Conservation (phyloP, 768 basidiomycete genomes). For the Auricularia cornea region DNA sequence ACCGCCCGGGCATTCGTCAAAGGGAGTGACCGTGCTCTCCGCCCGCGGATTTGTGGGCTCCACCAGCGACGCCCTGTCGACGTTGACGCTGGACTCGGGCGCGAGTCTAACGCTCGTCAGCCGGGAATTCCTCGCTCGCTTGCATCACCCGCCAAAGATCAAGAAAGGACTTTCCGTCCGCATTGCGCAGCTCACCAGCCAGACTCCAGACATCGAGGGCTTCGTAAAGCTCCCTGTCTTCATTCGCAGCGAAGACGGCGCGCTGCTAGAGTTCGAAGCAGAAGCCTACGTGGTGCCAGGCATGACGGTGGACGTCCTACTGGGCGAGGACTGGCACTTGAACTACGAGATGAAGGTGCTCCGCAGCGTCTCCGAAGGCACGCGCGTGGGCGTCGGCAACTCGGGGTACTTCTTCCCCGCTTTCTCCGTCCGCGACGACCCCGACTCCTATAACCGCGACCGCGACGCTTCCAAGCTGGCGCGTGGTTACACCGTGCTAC, state of each 20-base stretch:
- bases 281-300: constrained; percentile 13
- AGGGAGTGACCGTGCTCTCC: not conserved
- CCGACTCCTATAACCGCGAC: not conserved
- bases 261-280: not conserved
- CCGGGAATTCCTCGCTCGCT: not conserved
- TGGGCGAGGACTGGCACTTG: constrained; percentile 24
- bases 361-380: not conserved
- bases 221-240: not conserved
- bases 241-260: not conserved
- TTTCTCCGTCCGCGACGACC: not conserved
- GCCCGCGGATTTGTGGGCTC: not conserved
- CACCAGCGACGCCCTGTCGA: not conserved
- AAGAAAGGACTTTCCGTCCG: not conserved
- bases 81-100: not conserved
- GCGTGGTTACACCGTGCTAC: not conserved
- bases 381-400: not conserved
- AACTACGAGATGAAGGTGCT: constrained; percentile 13
- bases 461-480: not conserved
- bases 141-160: not conserved
- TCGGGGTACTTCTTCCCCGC: not conserved
- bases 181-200: not conserved
- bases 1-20: not conserved
- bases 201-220: not conserved
- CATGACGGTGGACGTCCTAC: constrained; percentile 23
- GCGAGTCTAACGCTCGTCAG: not conserved